Evolutionary conservation across 2,329 filamentous ascomycete species (phyloP), one percentile per base, ranked within the genome.

Genomic region (Pyrenophora tritici-repentis): DNA sequence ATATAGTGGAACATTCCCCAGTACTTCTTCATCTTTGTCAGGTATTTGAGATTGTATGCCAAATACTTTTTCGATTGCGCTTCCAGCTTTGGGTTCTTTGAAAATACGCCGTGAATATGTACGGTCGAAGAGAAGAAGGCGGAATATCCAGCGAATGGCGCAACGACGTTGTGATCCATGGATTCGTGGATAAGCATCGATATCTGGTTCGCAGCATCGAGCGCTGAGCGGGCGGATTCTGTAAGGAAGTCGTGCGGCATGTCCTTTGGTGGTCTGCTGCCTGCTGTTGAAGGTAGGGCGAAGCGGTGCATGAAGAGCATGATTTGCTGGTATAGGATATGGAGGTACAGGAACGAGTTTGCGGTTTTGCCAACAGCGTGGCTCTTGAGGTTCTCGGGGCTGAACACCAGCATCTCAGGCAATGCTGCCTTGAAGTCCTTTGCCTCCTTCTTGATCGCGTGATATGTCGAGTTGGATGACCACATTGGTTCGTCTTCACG

Each of bases 1-100:
- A 97, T 92, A 76, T 91, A 97, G 70, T 96, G 90, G 69, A 97
- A 97, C 88, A 97, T 96, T 53, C 93, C 94, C 94, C 94, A 99
- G 66, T 94, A 92, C 53, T 90, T 90, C 79, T 96, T 97, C 90
- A 97, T 96, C 74, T 90, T 94, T 47, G 88, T 88, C 37, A 99
- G 77, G 65, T 94, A 97, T 66, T 88, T 90, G 64, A 97, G 88
- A 59, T 96, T 97, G 58, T 87, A 89, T 1, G 89, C 86, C 13
- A 97, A 79, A 65, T 96, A 92, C 58, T 86, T 85, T 75, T 95
- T 96, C 7, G 90, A 91, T 7, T 84, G 83, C 10, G 83, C 82
- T 70, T 96, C 90, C 42, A 95, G 81, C 9, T 84, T 78, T 12
- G 86, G 78, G 59, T 95, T 92, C 56, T 90, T 90, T 3, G 91